Evolutionary conservation across 768 basidiomycete species (phyloP).

Genomic region (Tylopilus sp.): DNA sequence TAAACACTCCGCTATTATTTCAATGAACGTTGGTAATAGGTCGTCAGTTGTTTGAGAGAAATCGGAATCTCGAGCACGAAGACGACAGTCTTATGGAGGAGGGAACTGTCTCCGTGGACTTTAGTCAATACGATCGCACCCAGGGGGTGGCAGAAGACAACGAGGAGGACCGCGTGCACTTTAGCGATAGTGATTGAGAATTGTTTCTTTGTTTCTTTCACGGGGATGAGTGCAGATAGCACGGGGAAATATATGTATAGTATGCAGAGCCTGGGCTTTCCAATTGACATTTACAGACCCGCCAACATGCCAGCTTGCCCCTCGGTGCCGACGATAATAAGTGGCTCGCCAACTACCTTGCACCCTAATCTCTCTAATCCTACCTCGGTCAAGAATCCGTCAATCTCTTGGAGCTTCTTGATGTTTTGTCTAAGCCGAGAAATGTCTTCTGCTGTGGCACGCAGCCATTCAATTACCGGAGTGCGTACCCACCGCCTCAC

Average conservation of each 20-base stretch:
- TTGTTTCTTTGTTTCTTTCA: background rate
- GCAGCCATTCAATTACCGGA: conserved; percentile 73
- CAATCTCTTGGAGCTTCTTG: conserved; percentile 42
- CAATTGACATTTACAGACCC: conserved; percentile 45
- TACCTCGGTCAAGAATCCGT: conserved; percentile 61
- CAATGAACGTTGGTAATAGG: conserved; percentile 45
- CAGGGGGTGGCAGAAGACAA: conserved; percentile 44
- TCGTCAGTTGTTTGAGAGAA: conserved; percentile 87
- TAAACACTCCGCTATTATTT: background rate
- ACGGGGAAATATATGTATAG: conserved; percentile 5
- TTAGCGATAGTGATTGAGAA: conserved; percentile 83
- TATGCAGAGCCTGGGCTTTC: conserved; percentile 11
- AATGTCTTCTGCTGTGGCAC: conserved; percentile 52
- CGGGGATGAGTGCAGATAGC: background rate
- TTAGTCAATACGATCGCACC: conserved; percentile 82
- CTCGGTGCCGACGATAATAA: conserved; percentile 49
- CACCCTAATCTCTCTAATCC: conserved; percentile 56
- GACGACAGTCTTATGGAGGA: conserved; percentile 85
- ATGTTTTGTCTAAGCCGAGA: conserved; percentile 34
- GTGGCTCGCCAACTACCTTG: conserved; percentile 52
- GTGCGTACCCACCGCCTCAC: conserved; percentile 60
- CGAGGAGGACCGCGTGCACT: conserved; percentile 63
- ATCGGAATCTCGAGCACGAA: conserved; percentile 62
- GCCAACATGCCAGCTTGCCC: conserved; percentile 55
- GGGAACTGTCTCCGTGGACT: conserved; percentile 81